Evolutionary conservation across 176 grass and related monocot genomes (phyloP).

Genomic region (Paspalum notatum): DNA sequence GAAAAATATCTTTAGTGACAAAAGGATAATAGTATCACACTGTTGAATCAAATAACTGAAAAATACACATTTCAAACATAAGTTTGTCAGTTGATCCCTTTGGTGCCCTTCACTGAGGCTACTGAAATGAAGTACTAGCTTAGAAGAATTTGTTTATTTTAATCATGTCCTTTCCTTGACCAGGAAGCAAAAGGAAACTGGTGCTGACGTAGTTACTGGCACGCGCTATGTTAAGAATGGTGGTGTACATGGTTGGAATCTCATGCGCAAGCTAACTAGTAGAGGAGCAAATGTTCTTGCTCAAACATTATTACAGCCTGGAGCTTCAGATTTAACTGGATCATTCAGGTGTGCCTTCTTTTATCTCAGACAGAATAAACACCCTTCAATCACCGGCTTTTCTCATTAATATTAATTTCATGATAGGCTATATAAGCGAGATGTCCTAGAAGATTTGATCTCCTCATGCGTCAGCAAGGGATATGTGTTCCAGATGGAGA

Average conservation of each 20-base stretch:
- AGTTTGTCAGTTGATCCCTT: background rate
- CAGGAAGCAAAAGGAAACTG: slow-evolving; percentile 88
- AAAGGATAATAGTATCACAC: background rate
- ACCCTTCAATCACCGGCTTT: background rate
- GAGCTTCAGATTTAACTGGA: slow-evolving; percentile 93
- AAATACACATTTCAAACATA: background rate
- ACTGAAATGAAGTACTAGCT: slow-evolving; percentile 20
- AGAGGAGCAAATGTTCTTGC: slow-evolving; percentile 99
- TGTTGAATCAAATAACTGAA: slow-evolving; percentile 13
- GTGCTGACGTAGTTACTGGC: slow-evolving; percentile 86
- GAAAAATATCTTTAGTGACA: background rate
- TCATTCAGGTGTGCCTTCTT: slow-evolving; percentile 71
- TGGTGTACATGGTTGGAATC: slow-evolving; percentile 97
- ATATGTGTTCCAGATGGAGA: slow-evolving; percentile 99
- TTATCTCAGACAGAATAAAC: background rate
- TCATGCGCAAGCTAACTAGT: slow-evolving; percentile 94
- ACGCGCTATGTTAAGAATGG: slow-evolving; percentile 90
- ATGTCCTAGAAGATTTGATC: slow-evolving; percentile 87
- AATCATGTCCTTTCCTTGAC: slow-evolving; percentile 26
- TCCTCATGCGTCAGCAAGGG: slow-evolving; percentile 98
- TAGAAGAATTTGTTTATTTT: background rate
- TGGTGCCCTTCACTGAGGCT: background rate
- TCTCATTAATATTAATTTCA: background rate
- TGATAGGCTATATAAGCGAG: slow-evolving; percentile 83
- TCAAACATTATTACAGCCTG: slow-evolving; percentile 87